Conservation (phyloP, 345 rosid genomes). For the Eucalyptus coolabah region DNA sequence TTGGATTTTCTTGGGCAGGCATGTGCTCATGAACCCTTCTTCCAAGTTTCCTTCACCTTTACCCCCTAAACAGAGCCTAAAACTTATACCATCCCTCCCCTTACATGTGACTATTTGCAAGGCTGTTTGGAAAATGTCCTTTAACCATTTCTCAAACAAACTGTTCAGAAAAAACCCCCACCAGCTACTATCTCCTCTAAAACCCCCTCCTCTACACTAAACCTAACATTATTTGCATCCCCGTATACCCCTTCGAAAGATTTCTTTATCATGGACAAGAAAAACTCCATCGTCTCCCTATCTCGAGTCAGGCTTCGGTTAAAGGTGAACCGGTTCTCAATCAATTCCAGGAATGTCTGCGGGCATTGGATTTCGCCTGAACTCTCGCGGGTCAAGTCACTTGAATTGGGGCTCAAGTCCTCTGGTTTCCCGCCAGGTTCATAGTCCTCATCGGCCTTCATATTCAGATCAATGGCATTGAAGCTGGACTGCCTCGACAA, state of each 20-base stretch:
- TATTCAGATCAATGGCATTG: conserved; percentile 64
- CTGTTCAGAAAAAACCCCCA: conserved; percentile 17
- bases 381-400: conserved; percentile 54
- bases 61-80: conserved; percentile 34
- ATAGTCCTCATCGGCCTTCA: conserved; percentile 22
- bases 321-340: conserved; percentile 41
- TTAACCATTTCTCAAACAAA: conserved; percentile 63
- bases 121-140: conserved; percentile 51
- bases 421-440: conserved; percentile 17
- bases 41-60: conserved; percentile 3
- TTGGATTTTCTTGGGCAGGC: conserved; percentile 47
- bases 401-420: conserved; percentile 55
- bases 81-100: conserved; percentile 23
- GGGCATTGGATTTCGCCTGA: conserved; percentile 4
- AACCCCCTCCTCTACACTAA: conserved; percentile 41
- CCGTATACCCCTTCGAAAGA: conserved; percentile 31
- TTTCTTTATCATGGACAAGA: conserved; percentile 25
- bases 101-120: conserved; percentile 24
- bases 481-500: conserved; percentile 50
- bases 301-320: conserved; percentile 14
- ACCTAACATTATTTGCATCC: conserved; percentile 15
- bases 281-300: conserved; percentile 15
- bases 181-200: conserved; percentile 32
- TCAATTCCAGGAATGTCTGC: conserved; percentile 29
- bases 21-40: conserved; percentile 33